A percentile compares a stretch with the other conserved stretches of the same genome.
Evolutionary conservation across 257 asterid species (phyloP).

Genomic region (Gentiana macrophylla): DNA sequence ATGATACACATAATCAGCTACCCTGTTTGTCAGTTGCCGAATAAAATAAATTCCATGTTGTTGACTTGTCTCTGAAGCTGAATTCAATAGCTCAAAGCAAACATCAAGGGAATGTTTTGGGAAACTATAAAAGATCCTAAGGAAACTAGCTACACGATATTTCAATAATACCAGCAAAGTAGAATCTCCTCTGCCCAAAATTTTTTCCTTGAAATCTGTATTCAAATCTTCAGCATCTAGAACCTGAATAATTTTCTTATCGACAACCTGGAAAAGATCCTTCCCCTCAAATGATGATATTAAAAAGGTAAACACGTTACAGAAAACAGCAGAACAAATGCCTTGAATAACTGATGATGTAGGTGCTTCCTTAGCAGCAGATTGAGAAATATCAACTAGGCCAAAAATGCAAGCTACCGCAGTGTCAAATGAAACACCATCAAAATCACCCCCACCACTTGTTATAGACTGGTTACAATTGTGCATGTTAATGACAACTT

Average conservation of each 20-base stretch:
- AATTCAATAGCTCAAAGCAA: constrained; percentile 65
- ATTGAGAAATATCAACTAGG: constrained; percentile 54
- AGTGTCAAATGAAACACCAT: constrained; percentile 69
- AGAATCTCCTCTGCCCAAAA: constrained; percentile 48
- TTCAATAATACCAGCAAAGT: constrained; percentile 45
- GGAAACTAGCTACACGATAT: constrained; percentile 52
- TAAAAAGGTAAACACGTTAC: constrained; percentile 44
- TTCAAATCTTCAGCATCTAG: constrained; percentile 36
- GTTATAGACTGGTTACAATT: constrained; percentile 42
- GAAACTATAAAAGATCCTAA: constrained; percentile 50
- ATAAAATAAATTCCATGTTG: constrained; percentile 60
- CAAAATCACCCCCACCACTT: constrained; percentile 53
- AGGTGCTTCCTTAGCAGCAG: constrained; percentile 47
- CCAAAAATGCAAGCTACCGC: constrained; percentile 74
- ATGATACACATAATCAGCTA: constrained; percentile 25
- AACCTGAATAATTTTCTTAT: constrained; percentile 43
- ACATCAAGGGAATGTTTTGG: constrained; percentile 55
- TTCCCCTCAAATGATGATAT: constrained; percentile 60
- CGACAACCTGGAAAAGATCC: constrained; percentile 58
- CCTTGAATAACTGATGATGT: constrained; percentile 50
- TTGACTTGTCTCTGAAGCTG: constrained; percentile 32
- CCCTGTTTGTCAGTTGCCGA: constrained; percentile 46
- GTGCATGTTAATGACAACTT: constrained; percentile 50
- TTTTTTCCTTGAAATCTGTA: constrained; percentile 32
- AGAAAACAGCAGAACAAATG: constrained; percentile 59